Conservation (phyloP, 2,329 filamentous ascomycete species). For the Fusarium fracticaudum region DNA sequence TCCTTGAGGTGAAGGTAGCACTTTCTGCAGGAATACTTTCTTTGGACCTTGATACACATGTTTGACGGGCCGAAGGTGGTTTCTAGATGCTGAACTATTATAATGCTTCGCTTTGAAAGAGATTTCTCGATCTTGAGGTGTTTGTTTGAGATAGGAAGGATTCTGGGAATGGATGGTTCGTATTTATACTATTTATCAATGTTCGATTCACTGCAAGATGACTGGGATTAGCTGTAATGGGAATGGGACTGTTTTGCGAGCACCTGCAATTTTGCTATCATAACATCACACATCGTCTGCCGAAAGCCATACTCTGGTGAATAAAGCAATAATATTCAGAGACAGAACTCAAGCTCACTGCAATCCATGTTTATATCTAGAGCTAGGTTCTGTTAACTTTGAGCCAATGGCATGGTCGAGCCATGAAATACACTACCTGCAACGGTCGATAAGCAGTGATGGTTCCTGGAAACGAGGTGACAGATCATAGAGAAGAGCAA, state of each 20-base stretch:
- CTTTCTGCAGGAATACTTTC: neutral
- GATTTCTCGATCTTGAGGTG: neutral
- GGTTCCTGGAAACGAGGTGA: too few relatives aligned
- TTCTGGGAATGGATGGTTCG: too few relatives aligned
- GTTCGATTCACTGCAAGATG: neutral
- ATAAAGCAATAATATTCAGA: neutral
- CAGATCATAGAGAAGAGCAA: too few relatives aligned
- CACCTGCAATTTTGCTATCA: neutral
- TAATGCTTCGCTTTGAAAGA: too few relatives aligned
- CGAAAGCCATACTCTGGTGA: neutral
- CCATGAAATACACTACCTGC: too few relatives aligned
- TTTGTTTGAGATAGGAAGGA: too few relatives aligned
- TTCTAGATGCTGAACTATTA: neutral
- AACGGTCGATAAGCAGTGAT: too few relatives aligned
- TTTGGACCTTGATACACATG: neutral
- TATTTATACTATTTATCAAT: neutral
- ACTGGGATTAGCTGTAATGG: neutral
- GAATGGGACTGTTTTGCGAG: neutral
- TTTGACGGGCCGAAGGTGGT: rapidly evolving
- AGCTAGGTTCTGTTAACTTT: neutral
- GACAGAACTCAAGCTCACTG: neutral
- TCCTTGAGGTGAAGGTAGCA: neutral
- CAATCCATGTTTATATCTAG: neutral
- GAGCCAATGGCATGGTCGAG: neutral
- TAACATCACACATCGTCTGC: neutral